phyloP scores from a whole-genome alignment of 176 grass and related monocot genomes.

The Raddia distichophylla region DNA sequence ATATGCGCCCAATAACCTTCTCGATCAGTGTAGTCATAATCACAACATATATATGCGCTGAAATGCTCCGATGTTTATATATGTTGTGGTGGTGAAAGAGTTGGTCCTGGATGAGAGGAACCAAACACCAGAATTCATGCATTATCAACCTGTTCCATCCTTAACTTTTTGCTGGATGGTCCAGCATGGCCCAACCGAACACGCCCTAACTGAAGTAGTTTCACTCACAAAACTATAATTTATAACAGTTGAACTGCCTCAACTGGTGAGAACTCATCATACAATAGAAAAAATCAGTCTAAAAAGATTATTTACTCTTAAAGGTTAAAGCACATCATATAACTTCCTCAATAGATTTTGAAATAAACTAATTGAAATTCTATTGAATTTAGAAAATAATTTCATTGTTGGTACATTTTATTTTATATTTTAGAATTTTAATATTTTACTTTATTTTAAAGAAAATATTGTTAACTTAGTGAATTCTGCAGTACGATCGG shows the following conservation, averaged over 20 bases:
- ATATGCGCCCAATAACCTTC: no score
- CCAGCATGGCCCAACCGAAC: no score
- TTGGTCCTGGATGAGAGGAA: no score
- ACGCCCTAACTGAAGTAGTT: constrained; percentile 6
- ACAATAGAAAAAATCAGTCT: background rate
- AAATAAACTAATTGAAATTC: background rate
- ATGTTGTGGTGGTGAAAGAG: no score
- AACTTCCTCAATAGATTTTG: background rate
- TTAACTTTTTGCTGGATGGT: no score
- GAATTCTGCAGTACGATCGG: background rate
- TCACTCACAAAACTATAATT: background rate
- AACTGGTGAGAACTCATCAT: constrained; percentile 6
- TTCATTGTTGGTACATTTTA: background rate
- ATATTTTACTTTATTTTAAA: background rate
- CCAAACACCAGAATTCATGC: no score
- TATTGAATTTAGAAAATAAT: background rate
- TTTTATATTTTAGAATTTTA: background rate
- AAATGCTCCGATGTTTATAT: no score
- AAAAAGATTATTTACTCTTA: background rate
- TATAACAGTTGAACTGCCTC: background rate
- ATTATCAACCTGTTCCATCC: no score
- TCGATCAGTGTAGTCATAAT: no score
- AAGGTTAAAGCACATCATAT: constrained; percentile 1
- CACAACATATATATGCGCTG: no score
- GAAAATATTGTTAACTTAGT: background rate